phyloP scores from a whole-genome alignment of 1,284 basidiomycete species.

The Fomitopsis schrenkii region DNA sequence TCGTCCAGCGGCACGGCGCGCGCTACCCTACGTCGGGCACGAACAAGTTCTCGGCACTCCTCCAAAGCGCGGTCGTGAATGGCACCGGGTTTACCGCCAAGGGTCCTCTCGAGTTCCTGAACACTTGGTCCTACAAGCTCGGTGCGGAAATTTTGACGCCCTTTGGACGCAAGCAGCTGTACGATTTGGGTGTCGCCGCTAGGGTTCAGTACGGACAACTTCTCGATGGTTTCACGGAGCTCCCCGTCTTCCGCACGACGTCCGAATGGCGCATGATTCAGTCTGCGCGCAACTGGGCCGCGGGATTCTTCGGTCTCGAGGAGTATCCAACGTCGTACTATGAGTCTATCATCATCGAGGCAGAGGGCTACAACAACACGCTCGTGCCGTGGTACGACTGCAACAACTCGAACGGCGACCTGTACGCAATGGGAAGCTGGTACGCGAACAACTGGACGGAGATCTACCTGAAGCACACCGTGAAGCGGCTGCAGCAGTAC shows the following conservation, averaged over 20 bases:
- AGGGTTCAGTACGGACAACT: slow-evolving; percentile 55
- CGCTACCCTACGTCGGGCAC: slow-evolving; percentile 44
- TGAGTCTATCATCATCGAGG: slow-evolving; percentile 50
- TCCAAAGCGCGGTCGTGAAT: slow-evolving; percentile 32
- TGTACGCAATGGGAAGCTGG: slow-evolving; percentile 27
- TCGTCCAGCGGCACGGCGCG: slow-evolving; percentile 55
- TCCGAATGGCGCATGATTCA: slow-evolving; percentile 52
- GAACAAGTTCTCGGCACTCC: slow-evolving; percentile 36
- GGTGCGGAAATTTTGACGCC: slow-evolving; percentile 57
- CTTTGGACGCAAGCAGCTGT: slow-evolving; percentile 51
- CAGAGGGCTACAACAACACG: slow-evolving; percentile 50
- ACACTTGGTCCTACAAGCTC: slow-evolving; percentile 51
- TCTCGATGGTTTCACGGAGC: slow-evolving; percentile 44
- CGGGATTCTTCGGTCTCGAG: slow-evolving; percentile 60
- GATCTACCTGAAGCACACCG: slow-evolving; percentile 50
- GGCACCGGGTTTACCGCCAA: slow-evolving; percentile 34
- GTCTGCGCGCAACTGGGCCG: slow-evolving; percentile 54
- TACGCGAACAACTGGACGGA: slow-evolving; percentile 42
- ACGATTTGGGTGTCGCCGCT: slow-evolving; percentile 45
- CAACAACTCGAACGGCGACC: slow-evolving; percentile 35
- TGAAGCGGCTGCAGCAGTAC: slow-evolving; percentile 41
- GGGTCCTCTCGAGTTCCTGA: slow-evolving; percentile 50
- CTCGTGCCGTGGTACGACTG: slow-evolving; percentile 49
- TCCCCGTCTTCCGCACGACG: slow-evolving; percentile 61
- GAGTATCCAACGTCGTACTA: slow-evolving; percentile 41